A percentile compares a stretch with the other conserved stretches of the same genome.
These are phyloP conservation scores for Adansonia grandidieri DNA, from an alignment of 441 rosid species.

Conservation along the genomic window DNA sequence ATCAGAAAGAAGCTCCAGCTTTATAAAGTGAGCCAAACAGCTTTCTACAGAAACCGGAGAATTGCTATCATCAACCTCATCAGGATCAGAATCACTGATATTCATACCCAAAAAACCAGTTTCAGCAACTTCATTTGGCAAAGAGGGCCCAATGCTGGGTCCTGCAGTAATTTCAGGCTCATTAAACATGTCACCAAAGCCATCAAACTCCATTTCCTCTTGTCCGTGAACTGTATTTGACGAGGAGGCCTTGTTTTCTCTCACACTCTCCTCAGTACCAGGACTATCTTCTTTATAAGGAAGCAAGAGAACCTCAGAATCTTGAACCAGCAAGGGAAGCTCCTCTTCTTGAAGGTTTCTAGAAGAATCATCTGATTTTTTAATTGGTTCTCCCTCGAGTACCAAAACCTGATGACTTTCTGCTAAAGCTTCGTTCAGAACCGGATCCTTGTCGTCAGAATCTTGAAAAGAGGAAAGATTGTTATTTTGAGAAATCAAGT, in stretches of 20 bases:
- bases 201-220: constrained; percentile 69
- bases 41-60: constrained; percentile 89
- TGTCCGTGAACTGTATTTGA: constrained; percentile 48
- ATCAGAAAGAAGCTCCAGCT: constrained; percentile 77
- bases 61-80: constrained; percentile 81
- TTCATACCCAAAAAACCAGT: constrained; percentile 51
- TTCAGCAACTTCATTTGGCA: constrained; percentile 44
- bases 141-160: constrained; percentile 64
- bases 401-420: constrained; percentile 37
- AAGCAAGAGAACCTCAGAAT: constrained; percentile 72
- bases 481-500: constrained; percentile 36
- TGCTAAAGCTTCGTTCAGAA: constrained; percentile 35
- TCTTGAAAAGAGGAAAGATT: constrained; percentile 35
- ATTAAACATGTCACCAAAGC: constrained; percentile 82
- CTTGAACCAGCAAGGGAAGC: constrained; percentile 59
- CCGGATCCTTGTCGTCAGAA: constrained; percentile 30
- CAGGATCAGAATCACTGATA: constrained; percentile 92
- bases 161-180: constrained; percentile 73
- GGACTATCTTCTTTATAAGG: constrained; percentile 67
- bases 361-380: constrained; percentile 49
- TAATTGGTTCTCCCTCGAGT: constrained; percentile 41
- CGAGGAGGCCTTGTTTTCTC: constrained; percentile 57
- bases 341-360: constrained; percentile 58
- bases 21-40: constrained; percentile 78
- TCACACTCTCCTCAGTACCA: constrained; percentile 34